Evolutionary conservation across 106 monocot genomes (phyloP).

Genomic region (Vanilla planifolia): DNA sequence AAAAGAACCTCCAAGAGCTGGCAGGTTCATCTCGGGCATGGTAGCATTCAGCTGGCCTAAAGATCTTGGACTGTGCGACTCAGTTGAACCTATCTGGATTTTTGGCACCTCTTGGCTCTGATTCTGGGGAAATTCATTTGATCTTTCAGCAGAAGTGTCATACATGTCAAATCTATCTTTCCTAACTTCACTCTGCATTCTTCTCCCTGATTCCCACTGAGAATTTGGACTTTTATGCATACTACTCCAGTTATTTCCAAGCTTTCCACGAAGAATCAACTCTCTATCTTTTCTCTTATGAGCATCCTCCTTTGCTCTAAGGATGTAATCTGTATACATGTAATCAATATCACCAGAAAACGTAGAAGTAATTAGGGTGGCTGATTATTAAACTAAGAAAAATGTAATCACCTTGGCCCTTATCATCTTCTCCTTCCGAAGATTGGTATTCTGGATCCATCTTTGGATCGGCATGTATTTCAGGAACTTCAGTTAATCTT

Average conservation of each 20-base stretch:
- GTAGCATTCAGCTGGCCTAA: constrained; percentile 11
- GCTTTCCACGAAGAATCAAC: constrained; percentile 12
- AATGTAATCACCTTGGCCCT: constrained; percentile 27
- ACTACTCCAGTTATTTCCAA: constrained; percentile 20
- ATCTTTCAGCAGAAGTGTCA: constrained; percentile 13
- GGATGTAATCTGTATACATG: constrained; percentile 15
- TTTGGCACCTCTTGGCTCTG: constrained; percentile 7
- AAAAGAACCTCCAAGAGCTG: constrained; percentile 1
- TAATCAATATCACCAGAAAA: background rate
- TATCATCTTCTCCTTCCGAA: constrained; percentile 34
- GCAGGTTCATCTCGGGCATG: constrained; percentile 13
- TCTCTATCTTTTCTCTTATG: constrained; percentile 34
- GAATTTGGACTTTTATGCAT: constrained; percentile 6
- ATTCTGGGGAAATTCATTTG: constrained; percentile 10
- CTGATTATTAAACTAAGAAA: background rate
- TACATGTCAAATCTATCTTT: constrained; percentile 3
- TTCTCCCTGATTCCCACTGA: constrained; percentile 12
- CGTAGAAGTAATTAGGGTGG: background rate
- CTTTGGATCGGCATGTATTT: constrained; percentile 58
- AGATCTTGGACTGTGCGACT: background rate
- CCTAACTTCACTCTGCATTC: background rate
- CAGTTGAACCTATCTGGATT: background rate
- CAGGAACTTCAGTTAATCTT: constrained; percentile 49
- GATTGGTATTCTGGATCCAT: constrained; percentile 66
- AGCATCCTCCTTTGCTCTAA: constrained; percentile 17